Base-by-base conservation (phyloP, 306 rosid genomes). In the Prunus padus region DNA sequence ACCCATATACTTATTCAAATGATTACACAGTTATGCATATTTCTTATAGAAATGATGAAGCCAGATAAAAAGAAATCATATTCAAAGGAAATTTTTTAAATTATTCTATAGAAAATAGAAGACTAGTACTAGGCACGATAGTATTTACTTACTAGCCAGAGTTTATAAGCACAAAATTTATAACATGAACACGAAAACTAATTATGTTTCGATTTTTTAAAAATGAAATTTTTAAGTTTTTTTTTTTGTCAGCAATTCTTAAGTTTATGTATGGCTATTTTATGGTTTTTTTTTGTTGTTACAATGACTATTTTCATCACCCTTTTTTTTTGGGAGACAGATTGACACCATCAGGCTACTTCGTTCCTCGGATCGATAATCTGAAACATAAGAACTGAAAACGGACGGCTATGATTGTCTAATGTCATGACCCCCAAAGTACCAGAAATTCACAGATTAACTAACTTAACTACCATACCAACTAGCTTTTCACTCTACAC, bases 391-490 rank as follows among this genome's bases (percentile, higher is more conserved):
- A 25, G 33, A 12, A 2, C 26, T 12, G 64, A 12, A 25, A 59
- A 50, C 57, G 13, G 46, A 76, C 67, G 66, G 49, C 13, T 1
- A 51, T 28, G 40, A 50, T 59, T 59, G 64, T 59, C 28, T 45
- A 44, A 60, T 64, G 79, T 20, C 30, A 18, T 11, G 61, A n/a
- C 23, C 54, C 69, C 26, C 56, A 55, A 71, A 31, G 44, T 2
- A 68, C 25, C 15, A 47, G 19, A 45, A 40, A 23, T 33, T 67
- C 67, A n/a, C 72, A 8, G 2, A 2, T 28, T 73, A 80, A 86
- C 88, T 74, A 82, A 84, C 81, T 84, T 56, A 78, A 67, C 80
- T 16, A 19, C 25, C 47, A 31, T 28, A 15, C 66, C 66, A 15
- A 28, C 22, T 6, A 14, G 4, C 10, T 18, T 30, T 15, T 14